Conservation (phyloP, 495 filamentous ascomycete genomes). For the Aspergillus carlsbadensis region DNA sequence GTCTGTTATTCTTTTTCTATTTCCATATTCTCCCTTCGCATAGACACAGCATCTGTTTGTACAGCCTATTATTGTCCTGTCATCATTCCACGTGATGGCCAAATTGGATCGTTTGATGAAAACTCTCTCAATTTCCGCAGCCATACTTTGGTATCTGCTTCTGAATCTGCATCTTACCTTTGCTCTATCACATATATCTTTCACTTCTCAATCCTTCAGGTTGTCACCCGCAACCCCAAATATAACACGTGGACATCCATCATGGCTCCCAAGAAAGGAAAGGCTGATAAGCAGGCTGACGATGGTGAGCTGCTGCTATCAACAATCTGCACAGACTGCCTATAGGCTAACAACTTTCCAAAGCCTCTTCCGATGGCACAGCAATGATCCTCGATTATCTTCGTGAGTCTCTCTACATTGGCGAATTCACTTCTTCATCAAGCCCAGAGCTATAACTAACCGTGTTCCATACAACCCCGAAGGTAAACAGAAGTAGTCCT, state of each 20-base stretch:
- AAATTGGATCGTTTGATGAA: neutral
- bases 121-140: neutral
- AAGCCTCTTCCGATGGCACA: slow-evolving; percentile 27
- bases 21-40: neutral
- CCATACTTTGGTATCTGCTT: neutral
- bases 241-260: no score
- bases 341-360: slow-evolving; percentile 10
- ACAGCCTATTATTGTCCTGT: neutral
- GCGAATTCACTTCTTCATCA: neutral
- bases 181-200: neutral
- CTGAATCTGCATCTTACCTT: neutral
- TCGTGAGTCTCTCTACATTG: slow-evolving; percentile 39
- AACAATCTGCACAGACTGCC: neutral
- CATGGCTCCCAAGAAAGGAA: slow-evolving; percentile 39
- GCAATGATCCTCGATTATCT: slow-evolving; percentile 56
- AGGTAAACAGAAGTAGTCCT: slow-evolving; percentile 58
- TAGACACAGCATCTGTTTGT: neutral
- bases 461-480: neutral
- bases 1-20: neutral
- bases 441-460: neutral
- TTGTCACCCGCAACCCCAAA: no score
- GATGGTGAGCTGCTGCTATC: slow-evolving; percentile 34
- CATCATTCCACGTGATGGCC: slow-evolving; percentile 1
- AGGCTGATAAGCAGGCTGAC: slow-evolving; percentile 41
- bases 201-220: neutral